phyloP scores from a whole-genome alignment of 2,329 filamentous ascomycete species.

The Pseudogymnoascus sp. region DNA sequence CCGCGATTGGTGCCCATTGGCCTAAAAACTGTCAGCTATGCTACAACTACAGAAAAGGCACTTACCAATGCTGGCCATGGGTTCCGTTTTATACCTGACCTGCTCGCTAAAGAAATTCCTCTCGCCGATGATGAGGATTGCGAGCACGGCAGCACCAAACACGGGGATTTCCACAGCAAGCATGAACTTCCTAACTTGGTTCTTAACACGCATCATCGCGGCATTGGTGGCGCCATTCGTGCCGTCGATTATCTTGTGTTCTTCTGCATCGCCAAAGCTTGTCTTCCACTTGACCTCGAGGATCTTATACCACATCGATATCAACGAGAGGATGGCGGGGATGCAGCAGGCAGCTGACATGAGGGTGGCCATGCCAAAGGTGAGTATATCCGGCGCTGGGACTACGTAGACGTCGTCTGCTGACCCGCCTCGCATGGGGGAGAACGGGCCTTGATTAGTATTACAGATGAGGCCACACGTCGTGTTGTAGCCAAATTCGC shows the following conservation, averaged over 20 bases:
- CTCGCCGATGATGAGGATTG: slow-evolving; percentile 54
- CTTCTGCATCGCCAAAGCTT: slow-evolving; percentile 30
- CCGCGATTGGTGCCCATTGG: slow-evolving; percentile 54
- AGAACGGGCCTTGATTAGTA: slow-evolving; percentile 39
- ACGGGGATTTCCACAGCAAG: slow-evolving; percentile 50
- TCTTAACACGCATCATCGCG: slow-evolving; percentile 48
- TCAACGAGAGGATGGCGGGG: slow-evolving; percentile 52
- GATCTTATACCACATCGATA: slow-evolving; percentile 58
- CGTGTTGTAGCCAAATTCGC: slow-evolving; percentile 38
- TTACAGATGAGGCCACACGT: slow-evolving; percentile 44
- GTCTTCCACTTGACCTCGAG: slow-evolving; percentile 52
- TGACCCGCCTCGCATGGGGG: slow-evolving; percentile 46
- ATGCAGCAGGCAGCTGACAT: slow-evolving; percentile 58
- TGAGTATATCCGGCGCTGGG: slow-evolving; percentile 46
- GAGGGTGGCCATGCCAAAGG: slow-evolving; percentile 52
- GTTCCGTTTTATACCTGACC: slow-evolving; percentile 52
- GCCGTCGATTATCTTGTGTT: slow-evolving; percentile 39
- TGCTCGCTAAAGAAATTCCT: slow-evolving; percentile 53
- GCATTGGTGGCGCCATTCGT: slow-evolving; percentile 46
- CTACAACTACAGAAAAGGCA: slow-evolving; percentile 12
- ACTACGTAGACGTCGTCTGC: slow-evolving; percentile 57
- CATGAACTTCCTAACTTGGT: slow-evolving; percentile 45
- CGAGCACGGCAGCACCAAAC: slow-evolving; percentile 49
- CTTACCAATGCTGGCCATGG: slow-evolving; percentile 52
- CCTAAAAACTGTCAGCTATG: slow-evolving; percentile 32